Conservation (phyloP, 2,329 filamentous ascomycete species). For the Aspergillus texensis region DNA sequence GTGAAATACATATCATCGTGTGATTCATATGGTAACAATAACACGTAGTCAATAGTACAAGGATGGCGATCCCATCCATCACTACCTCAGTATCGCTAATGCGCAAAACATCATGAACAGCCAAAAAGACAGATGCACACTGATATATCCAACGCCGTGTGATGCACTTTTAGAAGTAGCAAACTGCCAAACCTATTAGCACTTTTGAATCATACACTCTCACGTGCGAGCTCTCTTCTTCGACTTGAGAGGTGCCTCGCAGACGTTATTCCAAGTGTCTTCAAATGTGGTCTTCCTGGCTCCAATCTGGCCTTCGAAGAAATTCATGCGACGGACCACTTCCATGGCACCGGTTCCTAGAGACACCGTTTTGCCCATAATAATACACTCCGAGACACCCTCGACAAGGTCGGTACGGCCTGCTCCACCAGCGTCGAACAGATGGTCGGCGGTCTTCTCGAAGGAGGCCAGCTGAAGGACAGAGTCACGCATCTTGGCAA, state of each 20-base stretch:
- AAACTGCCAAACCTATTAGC: conserved; percentile 3
- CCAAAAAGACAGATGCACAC: conserved; percentile 8
- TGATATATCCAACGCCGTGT: conserved; percentile 11
- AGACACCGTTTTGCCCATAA: conserved; percentile 93
- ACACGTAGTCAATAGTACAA: conserved; percentile 3
- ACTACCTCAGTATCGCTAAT: conserved; percentile 16
- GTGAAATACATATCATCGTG: conserved; percentile 1
- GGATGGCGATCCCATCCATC: conserved; percentile 5
- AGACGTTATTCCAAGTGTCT: conserved; percentile 51
- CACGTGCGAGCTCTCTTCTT: conserved; percentile 14
- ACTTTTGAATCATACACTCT: conserved; percentile 9
- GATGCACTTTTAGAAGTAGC: conserved; percentile 10
- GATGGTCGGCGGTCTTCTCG: conserved; percentile 96
- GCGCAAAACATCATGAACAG: conserved; percentile 7
- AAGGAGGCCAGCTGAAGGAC: conserved; percentile 94
- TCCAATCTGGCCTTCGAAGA: conserved; percentile 62
- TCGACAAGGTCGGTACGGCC: conserved; percentile 93
- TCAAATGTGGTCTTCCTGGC: conserved; percentile 68
- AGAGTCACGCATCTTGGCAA: conserved; percentile 94
- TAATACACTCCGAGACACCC: conserved; percentile 94
- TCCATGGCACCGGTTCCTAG: conserved; percentile 92
- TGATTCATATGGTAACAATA: conserved; percentile 6
- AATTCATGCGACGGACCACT: conserved; percentile 75
- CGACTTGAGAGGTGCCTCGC: conserved; percentile 13
- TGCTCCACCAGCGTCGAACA: conserved; percentile 89